phyloP scores from a whole-genome alignment of 192 early-diverging fungal genomes.

The Backusella sp. region DNA sequence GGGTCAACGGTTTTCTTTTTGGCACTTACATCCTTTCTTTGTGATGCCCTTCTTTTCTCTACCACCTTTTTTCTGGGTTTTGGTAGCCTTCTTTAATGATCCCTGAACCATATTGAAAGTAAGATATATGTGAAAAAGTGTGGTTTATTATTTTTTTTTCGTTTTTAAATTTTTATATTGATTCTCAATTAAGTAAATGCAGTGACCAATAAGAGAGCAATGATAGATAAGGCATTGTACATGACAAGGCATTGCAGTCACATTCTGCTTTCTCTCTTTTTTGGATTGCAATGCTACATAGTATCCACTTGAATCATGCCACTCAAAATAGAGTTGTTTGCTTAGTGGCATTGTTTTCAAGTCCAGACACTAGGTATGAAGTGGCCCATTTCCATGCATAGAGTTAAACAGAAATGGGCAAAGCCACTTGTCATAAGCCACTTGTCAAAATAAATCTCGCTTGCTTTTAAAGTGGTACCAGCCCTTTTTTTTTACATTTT shows the following conservation, averaged over 20 bases:
- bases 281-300: background rate
- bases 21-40: slow-evolving; percentile 19
- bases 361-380: too few relatives aligned
- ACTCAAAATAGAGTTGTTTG: too few relatives aligned
- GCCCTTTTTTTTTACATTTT: background rate
- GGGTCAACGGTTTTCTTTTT: too few relatives aligned
- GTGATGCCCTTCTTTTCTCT: slow-evolving; percentile 22
- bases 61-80: slow-evolving; percentile 9
- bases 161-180: background rate
- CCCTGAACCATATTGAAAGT: slow-evolving; percentile 21
- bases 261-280: background rate
- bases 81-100: slow-evolving; percentile 1
- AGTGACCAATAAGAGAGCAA: background rate
- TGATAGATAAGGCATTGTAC: background rate
- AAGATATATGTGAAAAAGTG: background rate
- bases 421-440: background rate
- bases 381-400: too few relatives aligned
- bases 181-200: background rate
- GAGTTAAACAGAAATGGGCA: background rate
- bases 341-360: background rate
- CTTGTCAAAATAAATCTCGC: background rate
- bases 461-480: background rate
- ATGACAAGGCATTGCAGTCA: background rate
- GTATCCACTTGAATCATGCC: too few relatives aligned
- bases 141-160: background rate